A percentile compares a stretch with the other conserved stretches of the same genome.
phyloP scores from a whole-genome alignment of 768 basidiomycete species.

The Plicaturopsis crispa region DNA sequence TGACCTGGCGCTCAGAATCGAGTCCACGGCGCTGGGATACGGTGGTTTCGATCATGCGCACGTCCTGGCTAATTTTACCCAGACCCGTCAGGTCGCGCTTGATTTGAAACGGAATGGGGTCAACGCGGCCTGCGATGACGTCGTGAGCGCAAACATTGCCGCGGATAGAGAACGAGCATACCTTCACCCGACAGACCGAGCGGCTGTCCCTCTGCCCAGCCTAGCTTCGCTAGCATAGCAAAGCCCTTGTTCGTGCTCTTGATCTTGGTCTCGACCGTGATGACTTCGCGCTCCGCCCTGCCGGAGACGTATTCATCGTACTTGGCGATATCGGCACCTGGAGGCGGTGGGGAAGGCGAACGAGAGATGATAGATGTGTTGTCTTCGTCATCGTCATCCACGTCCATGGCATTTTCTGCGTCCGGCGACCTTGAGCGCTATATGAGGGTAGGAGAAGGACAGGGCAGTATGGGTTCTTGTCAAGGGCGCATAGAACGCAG shows the following conservation, averaged over 20 bases:
- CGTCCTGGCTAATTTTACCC: conserved; percentile 73
- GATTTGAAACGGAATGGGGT: conserved; percentile 76
- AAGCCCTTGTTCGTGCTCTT: conserved; percentile 78
- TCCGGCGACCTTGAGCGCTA: conserved; percentile 69
- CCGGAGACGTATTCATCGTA: conserved; percentile 60
- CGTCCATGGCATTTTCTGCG: conserved; percentile 22
- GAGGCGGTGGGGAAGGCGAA: conserved; percentile 59
- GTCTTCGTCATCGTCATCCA: conserved; percentile 52
- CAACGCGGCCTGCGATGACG: conserved; percentile 54
- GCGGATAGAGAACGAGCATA: conserved; percentile 18
- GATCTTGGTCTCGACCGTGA: conserved; percentile 79
- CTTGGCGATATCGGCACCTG: conserved; percentile 35
- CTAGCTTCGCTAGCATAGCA: conserved; percentile 70
- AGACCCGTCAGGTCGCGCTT: conserved; percentile 75
- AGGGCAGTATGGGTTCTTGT: conserved; percentile 49
- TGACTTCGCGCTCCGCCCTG: conserved; percentile 49
- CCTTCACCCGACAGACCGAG: conserved; percentile 74
- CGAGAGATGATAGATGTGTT: conserved; percentile 68
- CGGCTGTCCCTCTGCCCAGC: conserved; percentile 76
- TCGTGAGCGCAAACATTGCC: conserved; percentile 1
- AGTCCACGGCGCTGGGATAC: conserved; percentile 75
- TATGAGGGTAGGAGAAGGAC: conserved; percentile 35
- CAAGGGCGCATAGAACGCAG: conserved; percentile 34
- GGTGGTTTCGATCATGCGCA: conserved; percentile 78
- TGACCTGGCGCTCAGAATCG: conserved; percentile 75